Base-by-base conservation (phyloP, 2,329 filamentous ascomycete genomes). In the Calonectria henricotiae region DNA sequence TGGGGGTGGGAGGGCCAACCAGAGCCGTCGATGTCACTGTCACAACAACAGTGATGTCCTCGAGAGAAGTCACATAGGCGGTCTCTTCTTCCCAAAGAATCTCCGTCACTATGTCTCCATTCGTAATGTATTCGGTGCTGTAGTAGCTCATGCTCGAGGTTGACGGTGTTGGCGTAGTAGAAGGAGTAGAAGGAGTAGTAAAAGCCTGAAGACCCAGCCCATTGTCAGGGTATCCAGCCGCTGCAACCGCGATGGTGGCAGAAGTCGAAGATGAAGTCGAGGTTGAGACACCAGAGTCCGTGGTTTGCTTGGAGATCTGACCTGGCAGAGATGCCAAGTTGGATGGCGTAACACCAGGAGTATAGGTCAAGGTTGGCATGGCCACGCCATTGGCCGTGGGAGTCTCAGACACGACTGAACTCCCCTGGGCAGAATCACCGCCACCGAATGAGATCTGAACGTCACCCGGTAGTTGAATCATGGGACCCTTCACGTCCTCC, bases 391-490 rank as follows among this genome's bases (percentile, higher is more conserved):
- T 44, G 20, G 65, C 32, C 8, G 74, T 62, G 1, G 74, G 51
- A 7, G 55, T 49, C 5, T 41, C 66, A 23, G 73, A 67, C n/a
- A 62, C 62, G 35, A 11, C 32, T 39, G 35, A 58, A 23, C 49
- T 69, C 58, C 69, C 39, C 15, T 62, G 63, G 25, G 46, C 67
- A 41, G 39, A 72, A 32, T 55, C 65, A 32, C 77, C 77, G 30
- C 80, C 78, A 35, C 69, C 79, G 62, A 73, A 77, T 58, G 76
- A 76, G 69, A 92, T 85, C 6, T 80, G 71, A 23, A 90, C 82
- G 69, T 89, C 87, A 49, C 94, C 94, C 5, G 94, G 94, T 23
- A 97, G 88, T 49, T 86, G 84, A 13, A 85, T 80, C 65, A 89
- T 82, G 7, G 88, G 85, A 11, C 89, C 88, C 2, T 81, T 75